These are phyloP conservation scores for Paraglomus occultum DNA, from an alignment of 192 early-diverging fungal species.

Conservation along the genomic window DNA sequence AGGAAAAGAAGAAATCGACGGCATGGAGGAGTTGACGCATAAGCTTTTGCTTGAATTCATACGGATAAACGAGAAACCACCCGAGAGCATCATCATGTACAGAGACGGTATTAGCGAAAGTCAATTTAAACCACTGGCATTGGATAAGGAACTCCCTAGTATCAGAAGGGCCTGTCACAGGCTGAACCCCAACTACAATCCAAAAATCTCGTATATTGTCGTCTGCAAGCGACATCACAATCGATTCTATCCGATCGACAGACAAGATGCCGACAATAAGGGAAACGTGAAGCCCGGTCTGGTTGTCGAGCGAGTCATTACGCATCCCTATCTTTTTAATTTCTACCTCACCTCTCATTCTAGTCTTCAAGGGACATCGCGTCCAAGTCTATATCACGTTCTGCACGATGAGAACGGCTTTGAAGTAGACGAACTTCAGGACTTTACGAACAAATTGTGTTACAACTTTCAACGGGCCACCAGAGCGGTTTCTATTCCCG, in stretches of 20 bases:
- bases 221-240: conserved; percentile 87
- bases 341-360: conserved; percentile 90
- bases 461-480: conserved; percentile 89
- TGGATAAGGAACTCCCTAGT: neutral
- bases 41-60: conserved; percentile 64
- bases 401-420: conserved; percentile 86
- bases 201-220: conserved; percentile 75
- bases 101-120: conserved; percentile 85
- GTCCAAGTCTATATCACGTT: conserved; percentile 90
- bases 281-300: conserved; percentile 81
- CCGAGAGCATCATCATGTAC: conserved; percentile 76
- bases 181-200: conserved; percentile 64
- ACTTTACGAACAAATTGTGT: conserved; percentile 86
- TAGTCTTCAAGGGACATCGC: conserved; percentile 90
- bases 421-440: conserved; percentile 73
- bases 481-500: conserved; percentile 64
- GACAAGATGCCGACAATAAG: conserved; percentile 57
- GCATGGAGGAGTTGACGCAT: conserved; percentile 57
- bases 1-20: conserved; percentile 57
- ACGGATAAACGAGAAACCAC: conserved; percentile 51
- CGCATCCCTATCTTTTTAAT: conserved; percentile 74
- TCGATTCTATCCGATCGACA: conserved; percentile 70
- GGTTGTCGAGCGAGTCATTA: conserved; percentile 65
- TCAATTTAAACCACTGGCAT: conserved; percentile 40
- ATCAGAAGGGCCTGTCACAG: conserved; percentile 47